Evolutionary conservation across 768 basidiomycete genomes (phyloP).

Genomic region (Cystobasidium tubakii): DNA sequence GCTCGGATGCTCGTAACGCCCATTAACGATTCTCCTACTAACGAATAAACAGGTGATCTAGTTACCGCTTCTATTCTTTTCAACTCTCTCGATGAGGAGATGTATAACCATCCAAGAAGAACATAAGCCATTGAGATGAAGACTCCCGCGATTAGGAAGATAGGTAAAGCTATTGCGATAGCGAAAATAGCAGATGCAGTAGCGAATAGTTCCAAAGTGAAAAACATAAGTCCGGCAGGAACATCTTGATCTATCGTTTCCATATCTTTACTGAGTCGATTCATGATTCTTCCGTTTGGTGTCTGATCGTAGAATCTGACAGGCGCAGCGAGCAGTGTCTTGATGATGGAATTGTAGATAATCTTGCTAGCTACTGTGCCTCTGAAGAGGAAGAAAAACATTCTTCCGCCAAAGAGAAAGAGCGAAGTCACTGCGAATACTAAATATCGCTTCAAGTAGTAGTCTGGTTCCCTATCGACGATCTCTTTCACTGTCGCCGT

Average conservation of each 20-base stretch:
- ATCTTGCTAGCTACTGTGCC: conserved; percentile 37
- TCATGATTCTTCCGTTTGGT: conserved; percentile 51
- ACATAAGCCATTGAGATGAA: conserved; percentile 49
- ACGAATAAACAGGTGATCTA: conserved; percentile 50
- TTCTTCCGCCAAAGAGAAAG: conserved; percentile 40
- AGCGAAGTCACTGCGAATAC: conserved; percentile 44
- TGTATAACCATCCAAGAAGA: conserved; percentile 49
- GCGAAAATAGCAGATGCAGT: conserved; percentile 47
- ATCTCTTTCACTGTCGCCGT: not conserved
- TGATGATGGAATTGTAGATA: conserved; percentile 48
- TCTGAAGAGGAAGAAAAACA: conserved; percentile 39
- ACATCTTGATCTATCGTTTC: conserved; percentile 50
- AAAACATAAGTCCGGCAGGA: conserved; percentile 32
- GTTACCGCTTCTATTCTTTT: conserved; percentile 50
- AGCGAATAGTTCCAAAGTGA: conserved; percentile 19
- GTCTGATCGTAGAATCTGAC: conserved; percentile 45
- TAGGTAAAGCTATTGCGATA: conserved; percentile 49
- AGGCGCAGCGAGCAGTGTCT: conserved; percentile 48
- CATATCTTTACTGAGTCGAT: conserved; percentile 51
- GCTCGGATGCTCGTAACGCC: conserved; percentile 52
- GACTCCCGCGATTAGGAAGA: conserved; percentile 48
- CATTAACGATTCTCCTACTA: conserved; percentile 50
- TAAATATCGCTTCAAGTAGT: conserved; percentile 47
- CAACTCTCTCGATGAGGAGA: conserved; percentile 50
- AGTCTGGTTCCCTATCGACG: conserved; percentile 33